These are phyloP conservation scores for Coffea eugenioides DNA, from an alignment of 257 asterid genomes.

Conservation along the genomic window DNA sequence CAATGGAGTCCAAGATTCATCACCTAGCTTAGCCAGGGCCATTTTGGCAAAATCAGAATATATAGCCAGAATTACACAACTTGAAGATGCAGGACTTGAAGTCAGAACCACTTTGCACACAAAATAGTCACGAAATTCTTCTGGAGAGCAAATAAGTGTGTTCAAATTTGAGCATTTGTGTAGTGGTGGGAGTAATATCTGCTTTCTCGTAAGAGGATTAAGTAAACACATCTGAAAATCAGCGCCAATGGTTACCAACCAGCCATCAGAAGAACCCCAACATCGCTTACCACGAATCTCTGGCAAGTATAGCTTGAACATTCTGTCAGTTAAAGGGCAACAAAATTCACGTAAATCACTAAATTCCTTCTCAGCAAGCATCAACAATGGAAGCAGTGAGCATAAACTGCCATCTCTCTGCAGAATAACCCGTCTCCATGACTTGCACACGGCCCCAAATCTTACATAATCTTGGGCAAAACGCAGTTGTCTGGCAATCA, in stretches of 20 bases:
- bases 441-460: too few species aligned
- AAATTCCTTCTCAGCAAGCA: too few species aligned
- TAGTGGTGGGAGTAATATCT: slow-evolving; percentile 24
- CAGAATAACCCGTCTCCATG: too few species aligned
- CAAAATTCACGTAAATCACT: too few species aligned
- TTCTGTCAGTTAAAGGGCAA: too few species aligned
- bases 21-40: slow-evolving; percentile 25
- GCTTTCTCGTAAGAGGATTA: slow-evolving; percentile 20
- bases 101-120: slow-evolving; percentile 29
- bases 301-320: too few species aligned
- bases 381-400: too few species aligned
- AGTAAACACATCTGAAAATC: slow-evolving; percentile 24
- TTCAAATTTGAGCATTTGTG: slow-evolving; percentile 26
- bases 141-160: slow-evolving; percentile 18
- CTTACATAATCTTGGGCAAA: too few species aligned
- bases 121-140: slow-evolving; percentile 20
- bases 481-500: too few species aligned
- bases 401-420: too few species aligned
- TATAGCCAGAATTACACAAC: slow-evolving; percentile 27
- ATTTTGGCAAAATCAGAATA: slow-evolving; percentile 20
- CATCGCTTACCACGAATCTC: too few species aligned
- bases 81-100: slow-evolving; percentile 18
- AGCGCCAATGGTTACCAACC: neutral
- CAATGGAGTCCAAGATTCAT: slow-evolving; percentile 27
- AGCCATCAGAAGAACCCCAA: too few species aligned